Evolutionary conservation across 495 filamentous ascomycete genomes (phyloP), one percentile per base, ranked within the genome.

Genomic region (Penicillium parvum): DNA sequence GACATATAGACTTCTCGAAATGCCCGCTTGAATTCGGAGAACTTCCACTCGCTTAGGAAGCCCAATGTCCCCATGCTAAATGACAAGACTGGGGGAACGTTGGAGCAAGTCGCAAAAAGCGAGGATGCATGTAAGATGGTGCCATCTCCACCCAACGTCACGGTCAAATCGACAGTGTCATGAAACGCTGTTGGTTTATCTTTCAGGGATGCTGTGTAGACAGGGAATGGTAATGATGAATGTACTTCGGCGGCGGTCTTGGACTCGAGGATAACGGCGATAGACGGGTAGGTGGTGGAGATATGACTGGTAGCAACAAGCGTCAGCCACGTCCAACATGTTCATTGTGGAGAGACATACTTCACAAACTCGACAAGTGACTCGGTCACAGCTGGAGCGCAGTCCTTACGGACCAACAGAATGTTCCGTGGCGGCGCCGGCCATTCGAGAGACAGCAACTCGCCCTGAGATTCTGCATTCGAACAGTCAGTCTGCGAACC

Each of bases 21-120:
- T 0, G 91, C 92, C 17, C 85, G 76, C 57, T 91, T 91, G 61
- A 90, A 85, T 50, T 97, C 90, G 8, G 73, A 70, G 61, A 96
- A 96, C 50, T 89, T 91, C 90, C 91, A 97, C 65, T 97, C 92
- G 23, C 91, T 90, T 12, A 98, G 70, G 48, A 98, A 98, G 0
- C 92, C 92, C 2, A 98, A 68, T 0, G 90, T 90, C 5, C 92
- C 92, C 90, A 98, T 96, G 59, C 88, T 91, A 64, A 98, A 98
- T 8, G 84, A 85, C 16, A 98, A 71, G n/a, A 97, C 83, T 0
- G 94, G 92, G 0, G 92, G 92, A 0, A 97, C 90, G 28, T 79
- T 77, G 29, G 76, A 64, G 17, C 84, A 81, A n/a, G 82, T 85
- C 11, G 86, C 84, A 67, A 97, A 98, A 10, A 98, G 75, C 15